Percentiles rank a stretch among this genome's conserved stretches.
These are phyloP conservation scores for Phytophthora lateralis DNA, from an alignment of 352 stramenopile species.

Conservation along the genomic window DNA sequence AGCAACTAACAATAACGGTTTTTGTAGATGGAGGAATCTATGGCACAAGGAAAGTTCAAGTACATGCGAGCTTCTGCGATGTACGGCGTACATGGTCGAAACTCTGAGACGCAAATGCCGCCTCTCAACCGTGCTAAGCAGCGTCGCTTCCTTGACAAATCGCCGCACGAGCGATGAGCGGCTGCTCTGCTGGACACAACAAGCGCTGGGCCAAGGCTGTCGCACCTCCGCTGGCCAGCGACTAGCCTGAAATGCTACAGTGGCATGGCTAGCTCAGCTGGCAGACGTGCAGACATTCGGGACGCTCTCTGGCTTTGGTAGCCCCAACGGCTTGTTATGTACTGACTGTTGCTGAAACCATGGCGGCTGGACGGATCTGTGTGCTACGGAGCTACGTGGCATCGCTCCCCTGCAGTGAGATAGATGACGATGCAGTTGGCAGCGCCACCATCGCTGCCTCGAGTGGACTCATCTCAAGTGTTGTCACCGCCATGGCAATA, in stretches of 20 bases:
- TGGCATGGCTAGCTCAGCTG: conserved; percentile 1
- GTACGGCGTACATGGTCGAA: conserved; percentile 43
- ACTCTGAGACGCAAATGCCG: conserved; percentile 37
- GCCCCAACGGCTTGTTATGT: not conserved
- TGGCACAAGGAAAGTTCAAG: conserved; percentile 52
- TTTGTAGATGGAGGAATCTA: conserved; percentile 31
- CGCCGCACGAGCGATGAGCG: conserved; percentile 45
- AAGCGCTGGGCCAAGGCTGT: conserved; percentile 14
- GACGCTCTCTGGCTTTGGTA: not conserved
- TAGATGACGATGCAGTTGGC: not conserved
- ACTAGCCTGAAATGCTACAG: not conserved
- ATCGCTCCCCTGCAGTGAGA: not conserved
- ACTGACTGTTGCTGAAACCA: conserved; percentile 3
- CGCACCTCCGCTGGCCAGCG: not conserved
- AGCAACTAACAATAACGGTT: not conserved
- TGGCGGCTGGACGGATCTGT: conserved; percentile 1
- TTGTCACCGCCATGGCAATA: conserved; percentile 3
- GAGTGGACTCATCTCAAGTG: not conserved
- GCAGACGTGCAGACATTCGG: not conserved
- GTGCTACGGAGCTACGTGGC: not conserved
- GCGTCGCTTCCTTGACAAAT: conserved; percentile 51
- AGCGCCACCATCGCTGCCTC: not conserved
- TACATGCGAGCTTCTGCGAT: conserved; percentile 52
- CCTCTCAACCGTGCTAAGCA: conserved; percentile 51
- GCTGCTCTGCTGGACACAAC: conserved; percentile 6